phyloP scores from a whole-genome alignment of 192 early-diverging fungal genomes.

The Piromyces finnis region DNA sequence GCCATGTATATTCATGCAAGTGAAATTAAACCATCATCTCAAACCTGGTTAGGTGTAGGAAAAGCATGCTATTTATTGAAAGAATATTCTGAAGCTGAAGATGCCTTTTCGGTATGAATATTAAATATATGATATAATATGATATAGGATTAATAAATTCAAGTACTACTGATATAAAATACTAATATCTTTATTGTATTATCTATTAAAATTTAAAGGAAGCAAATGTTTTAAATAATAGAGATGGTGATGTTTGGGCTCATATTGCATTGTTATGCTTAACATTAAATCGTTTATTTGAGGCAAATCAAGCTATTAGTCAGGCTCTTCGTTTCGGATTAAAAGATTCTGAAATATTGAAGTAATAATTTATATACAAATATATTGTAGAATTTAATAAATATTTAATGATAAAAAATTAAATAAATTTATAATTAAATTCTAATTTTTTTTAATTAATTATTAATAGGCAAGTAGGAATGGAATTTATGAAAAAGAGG shows the following conservation, averaged over 20 bases:
- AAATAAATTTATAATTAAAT: no score
- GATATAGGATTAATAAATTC: no score
- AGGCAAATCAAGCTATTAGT: constrained; percentile 27
- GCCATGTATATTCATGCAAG: constrained; percentile 30
- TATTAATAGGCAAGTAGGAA: constrained; percentile 4
- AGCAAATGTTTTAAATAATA: constrained; percentile 39
- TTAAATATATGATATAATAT: background rate
- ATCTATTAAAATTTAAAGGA: constrained; percentile 10
- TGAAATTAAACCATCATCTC: constrained; percentile 10
- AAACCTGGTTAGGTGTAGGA: constrained; percentile 29
- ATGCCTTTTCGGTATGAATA: constrained; percentile 20
- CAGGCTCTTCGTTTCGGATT: constrained; percentile 28
- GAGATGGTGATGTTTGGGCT: constrained; percentile 33
- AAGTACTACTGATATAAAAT: no score
- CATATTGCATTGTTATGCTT: constrained; percentile 23
- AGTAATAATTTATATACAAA: constrained; percentile 11
- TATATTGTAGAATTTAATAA: no score
- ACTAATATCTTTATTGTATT: no score
- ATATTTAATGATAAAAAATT: no score
- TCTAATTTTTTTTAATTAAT: no score
- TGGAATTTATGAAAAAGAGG: constrained; percentile 8
- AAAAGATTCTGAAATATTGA: constrained; percentile 16
- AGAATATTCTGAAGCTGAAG: constrained; percentile 29
- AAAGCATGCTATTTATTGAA: constrained; percentile 23
- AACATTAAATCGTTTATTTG: constrained; percentile 15